A percentile compares a stretch with the other conserved stretches of the same genome.
Evolutionary conservation across 768 basidiomycete species (phyloP).

Genomic region (Gloeopeniophorella convolvens): DNA sequence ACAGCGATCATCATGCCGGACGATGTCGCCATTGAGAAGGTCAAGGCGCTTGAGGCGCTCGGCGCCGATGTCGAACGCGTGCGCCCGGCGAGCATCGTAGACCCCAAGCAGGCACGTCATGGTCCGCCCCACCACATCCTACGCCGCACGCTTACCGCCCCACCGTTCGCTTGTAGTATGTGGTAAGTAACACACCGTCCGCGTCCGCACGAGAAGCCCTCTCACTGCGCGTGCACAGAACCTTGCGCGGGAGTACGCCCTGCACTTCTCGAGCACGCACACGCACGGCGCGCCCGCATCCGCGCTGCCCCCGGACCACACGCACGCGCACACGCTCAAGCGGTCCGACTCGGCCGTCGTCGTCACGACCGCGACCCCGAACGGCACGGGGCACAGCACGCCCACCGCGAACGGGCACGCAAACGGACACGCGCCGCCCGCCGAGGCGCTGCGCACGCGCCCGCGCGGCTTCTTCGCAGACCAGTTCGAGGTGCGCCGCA

Average conservation of each 20-base stretch:
- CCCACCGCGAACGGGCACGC: slow-evolving; percentile 25
- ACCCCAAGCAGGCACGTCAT: slow-evolving; percentile 76
- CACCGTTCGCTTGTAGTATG: slow-evolving; percentile 14
- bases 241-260: slow-evolving; percentile 74
- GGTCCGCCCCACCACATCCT: slow-evolving; percentile 24
- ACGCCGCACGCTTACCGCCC: not conserved
- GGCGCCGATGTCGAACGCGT: slow-evolving; percentile 89
- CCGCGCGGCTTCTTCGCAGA: slow-evolving; percentile 91
- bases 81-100: slow-evolving; percentile 92
- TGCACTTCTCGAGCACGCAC: slow-evolving; percentile 54
- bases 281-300: slow-evolving; percentile 14
- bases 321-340: slow-evolving; percentile 22
- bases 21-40: slow-evolving; percentile 87
- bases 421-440: slow-evolving; percentile 24
- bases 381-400: slow-evolving; percentile 29
- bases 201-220: too few species aligned
- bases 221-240: slow-evolving; percentile 49
- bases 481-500: slow-evolving; percentile 70
- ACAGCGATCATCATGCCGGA: slow-evolving; percentile 87
- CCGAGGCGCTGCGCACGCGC: slow-evolving; percentile 38
- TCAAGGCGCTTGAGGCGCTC: slow-evolving; percentile 71
- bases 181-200: slow-evolving; percentile 33
- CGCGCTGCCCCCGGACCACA: slow-evolving; percentile 1
- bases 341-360: slow-evolving; percentile 44
- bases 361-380: slow-evolving; percentile 44